A percentile compares a stretch with the other conserved stretches of the same genome.
phyloP scores from a whole-genome alignment of 139 green algal species.

The Chlorella ohadii region DNA sequence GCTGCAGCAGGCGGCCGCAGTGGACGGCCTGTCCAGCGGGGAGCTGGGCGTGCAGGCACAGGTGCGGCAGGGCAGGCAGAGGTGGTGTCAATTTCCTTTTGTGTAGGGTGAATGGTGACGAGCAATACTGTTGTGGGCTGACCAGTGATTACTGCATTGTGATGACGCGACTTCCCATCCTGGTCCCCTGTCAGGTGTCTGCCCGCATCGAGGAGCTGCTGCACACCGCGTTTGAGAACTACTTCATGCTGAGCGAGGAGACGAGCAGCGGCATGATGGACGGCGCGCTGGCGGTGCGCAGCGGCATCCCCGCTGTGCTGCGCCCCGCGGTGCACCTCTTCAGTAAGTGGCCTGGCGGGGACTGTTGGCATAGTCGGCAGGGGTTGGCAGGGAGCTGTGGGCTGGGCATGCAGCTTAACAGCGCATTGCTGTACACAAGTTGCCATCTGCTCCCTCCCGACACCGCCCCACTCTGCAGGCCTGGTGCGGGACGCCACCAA shows the following conservation, averaged over 20 bases:
- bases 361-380: neutral
- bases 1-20: slow-evolving; percentile 47
- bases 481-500: slow-evolving; percentile 45
- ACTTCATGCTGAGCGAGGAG: slow-evolving; percentile 62
- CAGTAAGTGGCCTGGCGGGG: slow-evolving; percentile 1
- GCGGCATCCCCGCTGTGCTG: slow-evolving; percentile 47
- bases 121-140: too few relatives aligned
- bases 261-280: slow-evolving; percentile 50
- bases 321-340: slow-evolving; percentile 55
- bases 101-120: too few relatives aligned
- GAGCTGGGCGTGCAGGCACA: slow-evolving; percentile 54
- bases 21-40: slow-evolving; percentile 30
- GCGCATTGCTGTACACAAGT: neutral
- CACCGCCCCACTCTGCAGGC: slow-evolving; percentile 4
- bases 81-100: too few relatives aligned
- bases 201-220: slow-evolving; percentile 52
- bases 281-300: slow-evolving; percentile 37
- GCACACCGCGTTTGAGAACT: slow-evolving; percentile 59
- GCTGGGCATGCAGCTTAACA: too few relatives aligned
- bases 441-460: too few relatives aligned
- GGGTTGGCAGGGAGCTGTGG: neutral
- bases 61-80: neutral
- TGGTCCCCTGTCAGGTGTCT: slow-evolving; percentile 27
- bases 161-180: too few relatives aligned
- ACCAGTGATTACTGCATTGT: too few relatives aligned